Evolutionary conservation across 306 rosid genomes (phyloP).

Genomic region (Pterocarpus santalinus): DNA sequence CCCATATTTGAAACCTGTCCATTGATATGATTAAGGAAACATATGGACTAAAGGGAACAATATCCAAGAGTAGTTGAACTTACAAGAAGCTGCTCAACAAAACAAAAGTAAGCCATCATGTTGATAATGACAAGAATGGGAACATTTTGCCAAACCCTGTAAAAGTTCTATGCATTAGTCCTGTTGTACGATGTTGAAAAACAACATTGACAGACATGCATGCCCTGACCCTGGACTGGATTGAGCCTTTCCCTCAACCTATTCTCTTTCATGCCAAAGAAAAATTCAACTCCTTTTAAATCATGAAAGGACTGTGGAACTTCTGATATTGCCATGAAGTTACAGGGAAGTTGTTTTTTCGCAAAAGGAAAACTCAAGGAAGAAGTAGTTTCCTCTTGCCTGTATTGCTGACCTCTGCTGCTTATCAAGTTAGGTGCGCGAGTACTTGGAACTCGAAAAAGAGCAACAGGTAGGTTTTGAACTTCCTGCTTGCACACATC

Average conservation of each 20-base stretch:
- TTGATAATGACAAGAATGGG: conserved; percentile 45
- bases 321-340: background rate
- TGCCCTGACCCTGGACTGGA: background rate
- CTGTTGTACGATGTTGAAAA: conserved; percentile 39
- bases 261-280: too few relatives aligned
- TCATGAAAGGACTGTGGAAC: background rate
- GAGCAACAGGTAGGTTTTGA: conserved; percentile 70
- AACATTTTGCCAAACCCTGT: conserved; percentile 40
- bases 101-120: conserved; percentile 49
- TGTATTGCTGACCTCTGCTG: conserved; percentile 51
- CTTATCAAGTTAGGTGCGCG: conserved; percentile 39
- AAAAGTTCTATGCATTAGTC: conserved; percentile 5
- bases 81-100: conserved; percentile 48
- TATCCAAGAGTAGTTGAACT: conserved; percentile 12
- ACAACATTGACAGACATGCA: background rate
- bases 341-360: background rate
- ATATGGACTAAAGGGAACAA: background rate
- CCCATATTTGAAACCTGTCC: conserved; percentile 67
- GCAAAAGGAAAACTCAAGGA: background rate
- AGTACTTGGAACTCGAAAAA: conserved; percentile 52
- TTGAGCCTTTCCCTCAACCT: too few relatives aligned
- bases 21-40: conserved; percentile 42
- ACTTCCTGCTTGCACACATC: conserved; percentile 80
- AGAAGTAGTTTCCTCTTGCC: conserved; percentile 52
- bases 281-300: background rate